Percentiles rank a stretch among this genome's conserved stretches.
phyloP scores from a whole-genome alignment of 352 stramenopile genomes.

The Halophytophthora batemanensis region DNA sequence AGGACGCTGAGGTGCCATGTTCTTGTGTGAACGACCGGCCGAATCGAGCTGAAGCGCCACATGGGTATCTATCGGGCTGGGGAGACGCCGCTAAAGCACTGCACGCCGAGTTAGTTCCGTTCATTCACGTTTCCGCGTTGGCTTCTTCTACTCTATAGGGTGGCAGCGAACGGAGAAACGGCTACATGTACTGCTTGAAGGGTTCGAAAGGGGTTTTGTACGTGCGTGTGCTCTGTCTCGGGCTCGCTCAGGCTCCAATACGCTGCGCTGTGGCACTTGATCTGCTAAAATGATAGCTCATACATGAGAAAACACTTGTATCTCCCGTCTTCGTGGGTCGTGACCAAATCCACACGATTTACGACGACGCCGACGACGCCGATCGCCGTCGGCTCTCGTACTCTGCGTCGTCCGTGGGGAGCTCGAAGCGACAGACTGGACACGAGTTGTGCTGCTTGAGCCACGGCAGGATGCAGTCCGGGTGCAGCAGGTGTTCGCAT shows the following conservation, averaged over 20 bases:
- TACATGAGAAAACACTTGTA: too few species aligned
- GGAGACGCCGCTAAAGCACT: neutral
- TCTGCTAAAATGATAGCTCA: too few species aligned
- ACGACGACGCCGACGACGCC: conserved; percentile 20
- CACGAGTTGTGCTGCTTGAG: conserved; percentile 89
- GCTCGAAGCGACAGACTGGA: conserved; percentile 78
- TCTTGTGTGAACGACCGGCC: neutral
- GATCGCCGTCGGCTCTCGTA: conserved; percentile 64
- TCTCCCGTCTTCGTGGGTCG: too few species aligned
- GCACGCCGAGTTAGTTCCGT: conserved; percentile 3
- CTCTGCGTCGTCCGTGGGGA: conserved; percentile 81
- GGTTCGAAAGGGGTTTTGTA: conserved; percentile 13
- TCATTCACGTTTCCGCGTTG: conserved; percentile 21
- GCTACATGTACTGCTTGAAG: conserved; percentile 18
- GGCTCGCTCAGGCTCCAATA: neutral
- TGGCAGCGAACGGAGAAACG: conserved; percentile 16
- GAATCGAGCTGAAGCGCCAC: too few species aligned
- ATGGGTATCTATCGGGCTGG: too few species aligned
- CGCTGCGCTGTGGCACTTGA: too few species aligned
- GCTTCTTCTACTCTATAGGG: conserved; percentile 23
- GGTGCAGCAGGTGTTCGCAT: conserved; percentile 77
- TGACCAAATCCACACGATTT: too few species aligned
- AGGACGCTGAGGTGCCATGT: neutral
- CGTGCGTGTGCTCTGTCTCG: too few species aligned
- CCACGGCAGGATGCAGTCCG: conserved; percentile 86